Conservation (phyloP, 169 alveolate genomes). For the Cryptosporidium felis region DNA sequence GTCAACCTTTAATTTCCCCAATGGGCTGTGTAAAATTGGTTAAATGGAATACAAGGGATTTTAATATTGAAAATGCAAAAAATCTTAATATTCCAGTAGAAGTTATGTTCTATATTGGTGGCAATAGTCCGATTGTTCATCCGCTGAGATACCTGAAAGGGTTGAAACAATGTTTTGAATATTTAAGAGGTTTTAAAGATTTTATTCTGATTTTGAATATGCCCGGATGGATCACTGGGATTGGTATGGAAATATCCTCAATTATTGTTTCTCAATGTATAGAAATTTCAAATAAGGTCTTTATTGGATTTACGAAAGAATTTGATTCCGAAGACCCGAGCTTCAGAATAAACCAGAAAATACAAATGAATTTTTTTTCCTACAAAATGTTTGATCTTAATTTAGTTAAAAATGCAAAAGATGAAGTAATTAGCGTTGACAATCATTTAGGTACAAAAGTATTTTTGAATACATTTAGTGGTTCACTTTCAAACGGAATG, state of each 20-base stretch:
- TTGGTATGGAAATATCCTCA: conserved; percentile 50
- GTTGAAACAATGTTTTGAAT: conserved; percentile 39
- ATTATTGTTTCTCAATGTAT: conserved; percentile 38
- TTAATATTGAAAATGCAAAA: neutral
- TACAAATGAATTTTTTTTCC: neutral
- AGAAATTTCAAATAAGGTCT: conserved; percentile 9
- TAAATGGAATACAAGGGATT: conserved; percentile 18
- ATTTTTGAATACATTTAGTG: conserved; percentile 24
- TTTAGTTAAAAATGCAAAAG: conserved; percentile 1
- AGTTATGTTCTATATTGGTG: conserved; percentile 58
- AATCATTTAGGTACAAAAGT: neutral
- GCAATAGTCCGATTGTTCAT: conserved; percentile 35
- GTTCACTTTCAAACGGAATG: neutral
- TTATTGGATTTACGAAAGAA: conserved; percentile 43
- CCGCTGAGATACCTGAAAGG: conserved; percentile 42
- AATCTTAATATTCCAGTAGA: conserved; percentile 24
- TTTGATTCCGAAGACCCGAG: neutral
- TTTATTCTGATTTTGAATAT: conserved; percentile 19
- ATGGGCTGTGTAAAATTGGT: conserved; percentile 39
- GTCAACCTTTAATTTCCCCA: conserved; percentile 57
- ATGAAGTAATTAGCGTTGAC: neutral
- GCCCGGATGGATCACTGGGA: conserved; percentile 70
- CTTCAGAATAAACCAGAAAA: neutral
- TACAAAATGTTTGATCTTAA: neutral
- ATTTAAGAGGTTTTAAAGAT: neutral